Base-by-base conservation (phyloP, 2,329 filamentous ascomycete genomes). In the Aquanectria penicillioides region DNA sequence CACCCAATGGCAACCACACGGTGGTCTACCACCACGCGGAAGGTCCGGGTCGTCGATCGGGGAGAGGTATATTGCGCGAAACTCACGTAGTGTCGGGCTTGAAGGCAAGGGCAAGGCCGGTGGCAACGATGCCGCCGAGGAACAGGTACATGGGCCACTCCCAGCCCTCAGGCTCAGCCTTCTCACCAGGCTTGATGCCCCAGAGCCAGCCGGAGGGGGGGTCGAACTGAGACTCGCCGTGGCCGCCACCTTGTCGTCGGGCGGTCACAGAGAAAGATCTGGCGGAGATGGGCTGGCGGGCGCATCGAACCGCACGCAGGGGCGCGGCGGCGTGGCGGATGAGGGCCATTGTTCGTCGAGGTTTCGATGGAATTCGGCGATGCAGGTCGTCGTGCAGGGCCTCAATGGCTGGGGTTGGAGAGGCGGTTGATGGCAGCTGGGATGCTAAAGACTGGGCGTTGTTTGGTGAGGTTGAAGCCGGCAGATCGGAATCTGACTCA, bases 1-100 rank as follows among this genome's bases (percentile, higher is more conserved):
- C 18, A 34, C 31, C 22, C 53, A 58, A 57, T 43, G 43, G 26
- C 46, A 43, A 18, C 23, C 22, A 18, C n/a, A 15, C 25, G 18
- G 34, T 15, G 49, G 33, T 43, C 29, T 22, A 34, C 13, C 33
- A 20, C 9, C 18, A 23, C 23, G 37, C 25, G 47, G 46, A 25
- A 34, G 29, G 23, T 3, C 22, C 17, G 20, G 25, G 26, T 23
- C 15, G 40, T 28, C 40, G 40, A 17, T 44, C 46, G 54, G 53
- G 54, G 56, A 59, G 13, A 49, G n/a, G 23, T 47, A 41, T 38
- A 52, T 31, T 40, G 58, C 50, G 34, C 25, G 28, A 28, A 26
- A 93, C 94, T 82, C 85, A 99, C 95, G 93, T 97, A 64, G 94
- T 98, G 84, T 99, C 95, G 50, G 95, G 95, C 88, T 98, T 98